Evolutionary conservation across 352 stramenopile species (phyloP).

Genomic region (Phytophthora macrochlamydospora): DNA sequence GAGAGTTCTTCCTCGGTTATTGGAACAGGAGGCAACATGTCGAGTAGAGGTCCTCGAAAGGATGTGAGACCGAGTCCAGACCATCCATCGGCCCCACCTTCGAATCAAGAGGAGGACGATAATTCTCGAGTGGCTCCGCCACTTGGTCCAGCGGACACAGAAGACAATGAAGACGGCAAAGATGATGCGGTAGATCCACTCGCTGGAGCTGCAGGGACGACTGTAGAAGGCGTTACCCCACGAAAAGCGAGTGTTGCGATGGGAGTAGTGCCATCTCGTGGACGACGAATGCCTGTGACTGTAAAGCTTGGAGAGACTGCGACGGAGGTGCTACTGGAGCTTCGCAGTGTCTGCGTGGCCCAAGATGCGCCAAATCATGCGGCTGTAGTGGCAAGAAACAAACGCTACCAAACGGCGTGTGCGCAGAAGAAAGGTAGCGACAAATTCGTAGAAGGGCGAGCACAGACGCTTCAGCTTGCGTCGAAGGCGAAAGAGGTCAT

Average conservation of each 20-base stretch:
- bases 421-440: slow-evolving; percentile 80
- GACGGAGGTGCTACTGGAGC: slow-evolving; percentile 67
- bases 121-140: not conserved
- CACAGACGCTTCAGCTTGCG: slow-evolving; percentile 75
- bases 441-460: slow-evolving; percentile 67
- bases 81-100: slow-evolving; percentile 11
- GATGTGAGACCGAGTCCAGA: slow-evolving; percentile 14
- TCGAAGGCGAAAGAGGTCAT: slow-evolving; percentile 87
- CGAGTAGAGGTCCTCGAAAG: slow-evolving; percentile 9
- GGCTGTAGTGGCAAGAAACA: slow-evolving; percentile 56
- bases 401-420: slow-evolving; percentile 66
- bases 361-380: slow-evolving; percentile 57
- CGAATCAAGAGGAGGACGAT: slow-evolving; percentile 28
- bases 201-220: not conserved
- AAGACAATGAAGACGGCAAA: slow-evolving; percentile 26
- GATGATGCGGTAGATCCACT: slow-evolving; percentile 6
- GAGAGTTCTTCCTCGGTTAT: slow-evolving; percentile 37
- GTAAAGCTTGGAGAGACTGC: slow-evolving; percentile 64
- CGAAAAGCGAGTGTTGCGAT: slow-evolving; percentile 7
- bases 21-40: slow-evolving; percentile 1
- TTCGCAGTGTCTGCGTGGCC: slow-evolving; percentile 71
- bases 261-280: slow-evolving; percentile 3
- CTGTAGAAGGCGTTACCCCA: not conserved
- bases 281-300: slow-evolving; percentile 42
- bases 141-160: slow-evolving; percentile 5